These are phyloP conservation scores for Dacryopinax primogenitus DNA, from an alignment of 768 basidiomycete genomes.

Conservation along the genomic window DNA sequence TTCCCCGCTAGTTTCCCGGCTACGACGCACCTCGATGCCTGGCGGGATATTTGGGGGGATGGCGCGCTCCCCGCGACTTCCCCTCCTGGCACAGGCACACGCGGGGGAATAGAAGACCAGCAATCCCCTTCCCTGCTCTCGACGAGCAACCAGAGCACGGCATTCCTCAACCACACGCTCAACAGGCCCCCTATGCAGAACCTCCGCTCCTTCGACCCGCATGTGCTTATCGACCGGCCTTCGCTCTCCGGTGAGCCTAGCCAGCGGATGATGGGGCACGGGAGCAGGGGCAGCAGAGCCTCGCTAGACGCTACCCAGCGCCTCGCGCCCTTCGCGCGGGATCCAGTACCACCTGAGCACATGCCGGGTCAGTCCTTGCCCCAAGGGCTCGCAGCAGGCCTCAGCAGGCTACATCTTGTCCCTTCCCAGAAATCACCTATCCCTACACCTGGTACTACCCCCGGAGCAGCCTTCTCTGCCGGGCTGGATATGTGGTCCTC, in stretches of 20 bases:
- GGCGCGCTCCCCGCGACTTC: background rate
- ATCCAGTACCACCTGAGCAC: conserved; percentile 48
- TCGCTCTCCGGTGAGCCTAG: background rate
- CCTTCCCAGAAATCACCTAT: conserved; percentile 23
- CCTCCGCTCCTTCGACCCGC: conserved; percentile 5
- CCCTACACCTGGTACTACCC: conserved; percentile 4
- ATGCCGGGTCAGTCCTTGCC: conserved; percentile 85
- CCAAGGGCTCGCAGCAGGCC: conserved; percentile 81
- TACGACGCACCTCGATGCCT: background rate
- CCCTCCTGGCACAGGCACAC: background rate
- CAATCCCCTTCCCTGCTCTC: conserved; percentile 4
- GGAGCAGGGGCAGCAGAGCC: background rate
- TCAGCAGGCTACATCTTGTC: conserved; percentile 75
- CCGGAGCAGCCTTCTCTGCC: background rate
- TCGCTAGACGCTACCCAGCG: background rate
- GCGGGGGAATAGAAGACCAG: background rate
- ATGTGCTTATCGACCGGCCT: background rate
- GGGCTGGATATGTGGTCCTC: conserved; percentile 8
- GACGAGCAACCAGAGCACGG: conserved; percentile 3
- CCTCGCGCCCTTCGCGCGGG: conserved; percentile 47
- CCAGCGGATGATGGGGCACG: conserved; percentile 7
- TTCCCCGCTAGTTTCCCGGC: conserved; percentile 7
- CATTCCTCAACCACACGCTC: conserved; percentile 2
- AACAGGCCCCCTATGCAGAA: background rate
- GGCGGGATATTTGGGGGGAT: background rate